Evolutionary conservation across 441 rosid species (phyloP).

Genomic region (Breynia disticha): DNA sequence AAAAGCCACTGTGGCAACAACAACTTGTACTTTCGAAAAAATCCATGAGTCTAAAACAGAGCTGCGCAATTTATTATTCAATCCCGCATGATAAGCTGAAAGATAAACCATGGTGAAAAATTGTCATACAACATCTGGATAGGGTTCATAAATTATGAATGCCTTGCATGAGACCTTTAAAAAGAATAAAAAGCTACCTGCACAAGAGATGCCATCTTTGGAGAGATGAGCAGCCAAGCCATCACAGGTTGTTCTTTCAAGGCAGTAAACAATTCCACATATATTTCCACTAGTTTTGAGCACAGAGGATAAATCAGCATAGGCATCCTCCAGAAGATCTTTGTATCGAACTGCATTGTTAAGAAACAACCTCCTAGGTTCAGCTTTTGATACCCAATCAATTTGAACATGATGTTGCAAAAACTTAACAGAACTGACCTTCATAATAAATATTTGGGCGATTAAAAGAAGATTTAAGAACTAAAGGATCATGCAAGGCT

Average conservation of each 20-base stretch:
- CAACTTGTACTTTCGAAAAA: slow-evolving; percentile 85
- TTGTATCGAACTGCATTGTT: slow-evolving; percentile 73
- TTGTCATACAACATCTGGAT: slow-evolving; percentile 4
- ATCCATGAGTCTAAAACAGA: slow-evolving; percentile 82
- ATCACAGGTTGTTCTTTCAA: slow-evolving; percentile 90
- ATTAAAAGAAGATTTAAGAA: slow-evolving; percentile 84
- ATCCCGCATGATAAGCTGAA: slow-evolving; percentile 94
- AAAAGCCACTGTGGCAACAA: slow-evolving; percentile 97
- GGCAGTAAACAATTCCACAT: slow-evolving; percentile 91
- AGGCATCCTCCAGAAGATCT: slow-evolving; percentile 72
- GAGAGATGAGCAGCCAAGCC: slow-evolving; percentile 69
- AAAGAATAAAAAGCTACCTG: slow-evolving; percentile 39
- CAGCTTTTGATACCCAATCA: not conserved
- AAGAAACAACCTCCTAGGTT: slow-evolving; percentile 21
- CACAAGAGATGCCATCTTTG: slow-evolving; percentile 65
- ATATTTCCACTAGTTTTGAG: slow-evolving; percentile 60
- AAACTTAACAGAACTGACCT: slow-evolving; percentile 38
- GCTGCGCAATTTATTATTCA: slow-evolving; percentile 66
- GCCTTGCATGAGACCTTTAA: slow-evolving; percentile 1
- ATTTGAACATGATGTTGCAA: not conserved
- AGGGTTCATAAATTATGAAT: not conserved
- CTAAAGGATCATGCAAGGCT: slow-evolving; percentile 64
- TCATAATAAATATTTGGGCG: slow-evolving; percentile 90
- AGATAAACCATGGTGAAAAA: slow-evolving; percentile 15
- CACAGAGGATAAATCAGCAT: slow-evolving; percentile 56